Percentiles rank a stretch among this genome's conserved stretches.
Evolutionary conservation across 371 early-diverging fungal genomes (phyloP).

Genomic region (Quaeritorhiza haematococci): DNA sequence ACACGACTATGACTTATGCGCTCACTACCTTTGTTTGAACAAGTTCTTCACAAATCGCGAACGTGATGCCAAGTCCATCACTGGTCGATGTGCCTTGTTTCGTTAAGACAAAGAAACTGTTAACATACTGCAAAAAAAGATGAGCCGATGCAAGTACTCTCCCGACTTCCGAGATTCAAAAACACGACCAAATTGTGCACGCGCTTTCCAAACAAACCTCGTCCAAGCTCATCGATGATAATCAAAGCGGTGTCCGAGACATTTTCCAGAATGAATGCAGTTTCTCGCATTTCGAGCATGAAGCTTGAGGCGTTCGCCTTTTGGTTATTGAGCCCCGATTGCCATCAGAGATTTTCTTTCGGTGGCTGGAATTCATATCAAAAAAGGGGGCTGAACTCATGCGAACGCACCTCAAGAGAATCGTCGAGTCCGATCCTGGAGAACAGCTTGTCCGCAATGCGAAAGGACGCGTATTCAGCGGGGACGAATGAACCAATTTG

Average conservation of each 20-base stretch:
- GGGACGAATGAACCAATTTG: constrained; percentile 95
- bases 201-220: constrained; percentile 55
- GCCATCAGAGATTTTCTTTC: background rate
- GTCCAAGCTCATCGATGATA: constrained; percentile 94
- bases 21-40: constrained; percentile 48
- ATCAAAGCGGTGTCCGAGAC: constrained; percentile 67
- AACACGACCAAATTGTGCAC: background rate
- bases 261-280: constrained; percentile 75
- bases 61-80: constrained; percentile 79
- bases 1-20: no score
- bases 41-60: constrained; percentile 74
- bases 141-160: constrained; percentile 28
- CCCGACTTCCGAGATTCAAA: no score
- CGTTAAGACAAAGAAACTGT: background rate
- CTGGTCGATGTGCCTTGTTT: constrained; percentile 64
- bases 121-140: constrained; percentile 4
- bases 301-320: constrained; percentile 72
- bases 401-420: constrained; percentile 31
- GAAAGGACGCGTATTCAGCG: constrained; percentile 78
- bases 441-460: constrained; percentile 65
- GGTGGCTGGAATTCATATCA: background rate
- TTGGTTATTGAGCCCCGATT: no score
- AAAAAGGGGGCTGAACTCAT: no score
- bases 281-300: constrained; percentile 88
- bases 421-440: constrained; percentile 37